A percentile compares a stretch with the other conserved stretches of the same genome.
Conservation (phyloP, 2,329 filamentous ascomycete genomes). For the Bipolaris victoriae region DNA sequence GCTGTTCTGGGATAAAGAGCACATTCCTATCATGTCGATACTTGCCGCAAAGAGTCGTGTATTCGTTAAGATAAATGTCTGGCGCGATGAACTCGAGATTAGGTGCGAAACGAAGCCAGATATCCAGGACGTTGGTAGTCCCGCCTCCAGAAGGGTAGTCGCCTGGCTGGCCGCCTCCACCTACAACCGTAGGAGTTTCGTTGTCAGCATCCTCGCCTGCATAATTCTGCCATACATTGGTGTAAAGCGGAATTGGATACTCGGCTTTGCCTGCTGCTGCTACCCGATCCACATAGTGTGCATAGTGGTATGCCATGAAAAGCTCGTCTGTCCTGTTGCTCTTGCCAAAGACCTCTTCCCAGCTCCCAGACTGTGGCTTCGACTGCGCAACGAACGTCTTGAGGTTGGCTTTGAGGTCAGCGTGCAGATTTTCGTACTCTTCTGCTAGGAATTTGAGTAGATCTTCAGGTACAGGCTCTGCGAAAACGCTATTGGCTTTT, state of each 20-base stretch:
- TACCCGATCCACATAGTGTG: conserved; percentile 51
- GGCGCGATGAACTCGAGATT: conserved; percentile 56
- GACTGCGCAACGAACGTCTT: conserved; percentile 9
- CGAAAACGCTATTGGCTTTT: conserved; percentile 49
- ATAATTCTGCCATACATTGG: conserved; percentile 57
- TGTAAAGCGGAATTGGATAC: conserved; percentile 54
- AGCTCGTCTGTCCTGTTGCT: conserved; percentile 51
- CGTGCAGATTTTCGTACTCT: conserved; percentile 40
- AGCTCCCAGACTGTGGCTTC: conserved; percentile 29
- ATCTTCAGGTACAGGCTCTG: conserved; percentile 45
- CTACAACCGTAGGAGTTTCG: conserved; percentile 49
- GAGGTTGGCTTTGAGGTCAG: conserved; percentile 15
- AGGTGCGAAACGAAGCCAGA: conserved; percentile 56
- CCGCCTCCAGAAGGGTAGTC: conserved; percentile 57
- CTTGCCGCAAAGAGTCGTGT: conserved; percentile 52
- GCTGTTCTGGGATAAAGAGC: conserved; percentile 61
- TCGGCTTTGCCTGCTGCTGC: conserved; percentile 51
- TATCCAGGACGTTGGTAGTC: conserved; percentile 39
- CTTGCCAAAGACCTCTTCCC: conserved; percentile 52
- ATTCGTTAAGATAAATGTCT: conserved; percentile 59
- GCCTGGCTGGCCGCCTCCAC: conserved; percentile 53
- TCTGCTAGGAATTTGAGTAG: conserved; percentile 41
- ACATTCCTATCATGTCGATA: conserved; percentile 55
- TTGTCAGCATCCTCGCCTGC: conserved; percentile 21
- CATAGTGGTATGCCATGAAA: conserved; percentile 58